Percentiles rank a stretch among this genome's conserved stretches.
These are phyloP conservation scores for Trichoderma gamsii DNA, from an alignment of 495 filamentous ascomycete genomes.

Conservation along the genomic window DNA sequence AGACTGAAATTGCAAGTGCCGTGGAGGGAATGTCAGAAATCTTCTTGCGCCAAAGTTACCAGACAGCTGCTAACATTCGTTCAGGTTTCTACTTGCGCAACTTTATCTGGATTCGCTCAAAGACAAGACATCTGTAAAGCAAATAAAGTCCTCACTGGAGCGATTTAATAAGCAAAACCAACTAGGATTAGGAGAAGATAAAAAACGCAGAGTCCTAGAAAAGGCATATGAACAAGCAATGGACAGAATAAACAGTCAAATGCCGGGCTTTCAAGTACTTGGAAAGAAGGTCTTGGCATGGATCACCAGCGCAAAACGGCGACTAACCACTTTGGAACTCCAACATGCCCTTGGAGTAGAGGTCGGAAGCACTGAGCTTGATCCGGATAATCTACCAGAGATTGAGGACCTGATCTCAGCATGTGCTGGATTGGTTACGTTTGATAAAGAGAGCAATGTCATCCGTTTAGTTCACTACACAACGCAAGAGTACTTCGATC, in stretches of 20 bases:
- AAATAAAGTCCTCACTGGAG: constrained; percentile 32
- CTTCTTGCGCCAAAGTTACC: background rate
- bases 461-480: constrained; percentile 53
- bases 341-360: constrained; percentile 43
- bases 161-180: constrained; percentile 22
- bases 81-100: constrained; percentile 50
- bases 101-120: constrained; percentile 43
- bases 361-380: constrained; percentile 25
- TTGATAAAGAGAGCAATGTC: constrained; percentile 41
- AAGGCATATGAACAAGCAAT: constrained; percentile 40
- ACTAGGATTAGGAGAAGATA: background rate
- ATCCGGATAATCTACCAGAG: constrained; percentile 34
- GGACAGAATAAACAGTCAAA: constrained; percentile 38
- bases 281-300: constrained; percentile 39
- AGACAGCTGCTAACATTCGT: background rate
- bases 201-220: constrained; percentile 21
- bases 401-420: constrained; percentile 38
- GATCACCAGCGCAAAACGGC: constrained; percentile 38
- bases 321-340: constrained; percentile 39
- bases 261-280: constrained; percentile 23
- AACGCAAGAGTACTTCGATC: constrained; percentile 46
- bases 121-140: constrained; percentile 27
- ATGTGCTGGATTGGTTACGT: constrained; percentile 48
- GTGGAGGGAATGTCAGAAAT: background rate
- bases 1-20: background rate